Base-by-base conservation (phyloP, 805 yeast genomes). In the Metschnikowia lunata region DNA sequence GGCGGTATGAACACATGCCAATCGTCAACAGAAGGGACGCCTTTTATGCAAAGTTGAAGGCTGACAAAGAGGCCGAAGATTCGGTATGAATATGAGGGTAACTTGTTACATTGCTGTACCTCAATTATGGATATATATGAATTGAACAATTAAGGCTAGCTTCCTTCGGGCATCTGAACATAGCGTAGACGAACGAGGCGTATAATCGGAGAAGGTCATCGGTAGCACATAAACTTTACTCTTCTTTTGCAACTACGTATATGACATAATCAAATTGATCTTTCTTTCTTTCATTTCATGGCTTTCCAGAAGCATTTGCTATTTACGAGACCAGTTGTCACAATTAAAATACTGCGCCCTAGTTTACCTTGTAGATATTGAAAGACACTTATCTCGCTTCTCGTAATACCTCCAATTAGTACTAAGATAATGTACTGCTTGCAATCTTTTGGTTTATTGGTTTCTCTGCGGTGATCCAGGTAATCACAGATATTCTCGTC, bases 1-100 rank as follows among this genome's bases (percentile, higher is more conserved):
- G 91, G 93, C 85, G 96, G 88, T 80, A 82, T 78, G 86, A 71
- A 58, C 97, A 90, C 84, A 82, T 78, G 74, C 78, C 82, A 31
- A 56, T 74, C 49, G 85, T 87, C 46, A 76, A 75, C 55, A 76
- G 72, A 61, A 86, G 97, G 79, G 97, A 90, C 67, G 82, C 79
- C 46, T 88, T 80, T 80, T 90, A 90, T 71, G 80, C 83, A 51
- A 74, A 81, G 58, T 72, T 85, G 65, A 91, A 89, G 57, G 82
- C 82, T 63, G 75, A 82, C 71, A 84, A 85, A 76, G 77, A 76
- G 56, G 72, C 76, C 49, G 83, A 79, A 62, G 81, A 76, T 45
- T 51, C 72, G 35, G 68, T 44, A 39, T 54, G 38, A 49, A 8
- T 3, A 18, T 18, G 23, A 9, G 26, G 35, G 18, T 31, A 11